Percentiles rank a stretch among this genome's conserved stretches.
phyloP scores from a whole-genome alignment of 2,329 filamentous ascomycete genomes.

The Pseudogymnoascus sp. region DNA sequence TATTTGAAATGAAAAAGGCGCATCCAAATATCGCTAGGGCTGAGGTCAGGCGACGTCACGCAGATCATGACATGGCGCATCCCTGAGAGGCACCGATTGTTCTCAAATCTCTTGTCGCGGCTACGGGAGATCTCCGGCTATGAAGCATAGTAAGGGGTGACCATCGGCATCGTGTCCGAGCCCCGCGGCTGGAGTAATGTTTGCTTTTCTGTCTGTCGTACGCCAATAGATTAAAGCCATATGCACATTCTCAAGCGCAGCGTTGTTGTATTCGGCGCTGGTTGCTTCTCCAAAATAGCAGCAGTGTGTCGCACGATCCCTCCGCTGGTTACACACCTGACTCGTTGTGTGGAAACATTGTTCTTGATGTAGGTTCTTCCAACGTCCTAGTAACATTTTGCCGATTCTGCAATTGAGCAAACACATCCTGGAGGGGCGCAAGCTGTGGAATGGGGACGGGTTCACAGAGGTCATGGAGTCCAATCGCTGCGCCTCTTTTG shows the following conservation, averaged over 20 bases:
- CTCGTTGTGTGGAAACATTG: background rate
- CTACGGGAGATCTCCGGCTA: background rate
- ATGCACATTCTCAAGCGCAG: background rate
- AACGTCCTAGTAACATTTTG: background rate
- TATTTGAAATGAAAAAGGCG: conserved; percentile 4
- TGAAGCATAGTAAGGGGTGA: background rate
- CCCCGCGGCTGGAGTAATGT: background rate
- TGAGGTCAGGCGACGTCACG: conserved; percentile 2
- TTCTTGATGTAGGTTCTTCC: background rate
- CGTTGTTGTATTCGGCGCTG: background rate
- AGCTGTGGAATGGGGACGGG: background rate
- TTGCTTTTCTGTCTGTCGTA: background rate
- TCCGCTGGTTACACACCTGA: background rate
- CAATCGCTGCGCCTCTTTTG: background rate
- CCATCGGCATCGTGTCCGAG: background rate
- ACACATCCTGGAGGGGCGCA: background rate
- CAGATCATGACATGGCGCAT: background rate
- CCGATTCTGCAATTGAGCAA: background rate
- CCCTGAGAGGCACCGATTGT: background rate
- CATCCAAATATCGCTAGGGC: background rate
- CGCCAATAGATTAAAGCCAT: background rate
- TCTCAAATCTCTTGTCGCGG: background rate
- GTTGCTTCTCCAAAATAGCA: background rate
- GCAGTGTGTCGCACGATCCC: background rate
- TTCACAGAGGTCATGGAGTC: background rate